Evolutionary conservation across 805 yeast genomes (phyloP), one percentile per base, ranked within the genome.

Genomic region (Ogataea neopini): DNA sequence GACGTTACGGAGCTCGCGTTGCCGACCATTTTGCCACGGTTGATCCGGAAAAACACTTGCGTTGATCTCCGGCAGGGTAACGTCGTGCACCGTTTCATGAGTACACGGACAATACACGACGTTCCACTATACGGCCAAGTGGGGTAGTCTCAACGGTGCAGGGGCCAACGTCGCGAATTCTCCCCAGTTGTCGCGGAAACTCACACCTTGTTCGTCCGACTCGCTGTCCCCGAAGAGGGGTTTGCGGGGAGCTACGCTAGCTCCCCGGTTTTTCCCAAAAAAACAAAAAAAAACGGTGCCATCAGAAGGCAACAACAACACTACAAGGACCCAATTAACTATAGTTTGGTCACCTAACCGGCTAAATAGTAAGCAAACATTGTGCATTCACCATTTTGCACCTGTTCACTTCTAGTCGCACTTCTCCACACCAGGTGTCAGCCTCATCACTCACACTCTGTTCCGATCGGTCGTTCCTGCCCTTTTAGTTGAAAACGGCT

Each of bases 201-300:
- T 13, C 30, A 28, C 14, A 4, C 14, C 4, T 6, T 28, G 6
- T 28, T 28, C 14, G 6, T n/a, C 6, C 25, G 8, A 22, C 34
- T 30, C 34, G 34, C 34, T 11, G 8, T 4, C 34, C 15, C 34
- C 34, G 34, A 38, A 10, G 30, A 17, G 41, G 28, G 26, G 35
- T 13, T 19, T 29, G 34, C 18, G 17, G 35, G 25, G 26, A 17
- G 19, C n/a, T n/a, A n/a, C n/a, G n/a, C n/a, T n/a, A n/a, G n/a
- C 35, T 19, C 34, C 43, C 43, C 43, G 43, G 43, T 29, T 40
- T 40, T 40, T 29, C 19, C 26, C 43, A 30, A 32, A 18, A 37
- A 15, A 18, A 26, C 5, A 22, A 22, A 22, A 22, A 28, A 9
- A 26, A 40, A 40, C 43, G 43, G 43, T 40, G 35, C 29, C 17